A percentile compares a stretch with the other conserved stretches of the same genome.
These are phyloP conservation scores for Entophlyctis luteolus DNA, from an alignment of 192 early-diverging fungal genomes.

Conservation along the genomic window DNA sequence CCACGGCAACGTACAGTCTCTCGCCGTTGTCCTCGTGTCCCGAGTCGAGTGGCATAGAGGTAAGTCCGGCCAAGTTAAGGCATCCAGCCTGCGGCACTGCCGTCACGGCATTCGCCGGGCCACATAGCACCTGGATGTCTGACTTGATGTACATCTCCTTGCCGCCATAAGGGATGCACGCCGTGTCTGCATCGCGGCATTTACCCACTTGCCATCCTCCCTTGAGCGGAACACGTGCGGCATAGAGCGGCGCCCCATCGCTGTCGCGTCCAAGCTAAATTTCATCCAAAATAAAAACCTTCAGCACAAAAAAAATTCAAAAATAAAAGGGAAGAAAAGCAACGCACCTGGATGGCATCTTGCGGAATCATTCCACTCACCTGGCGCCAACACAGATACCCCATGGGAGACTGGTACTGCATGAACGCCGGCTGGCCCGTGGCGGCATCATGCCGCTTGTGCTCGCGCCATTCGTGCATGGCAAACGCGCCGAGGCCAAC, in stretches of 20 bases:
- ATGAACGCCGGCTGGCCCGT: background rate
- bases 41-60: constrained; percentile 47
- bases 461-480: constrained; percentile 32
- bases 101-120: constrained; percentile 50
- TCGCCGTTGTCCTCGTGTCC: constrained; percentile 56
- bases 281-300: background rate
- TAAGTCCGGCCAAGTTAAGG: constrained; percentile 38
- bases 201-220: constrained; percentile 42
- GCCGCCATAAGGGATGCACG: constrained; percentile 51
- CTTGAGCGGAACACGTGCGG: constrained; percentile 40
- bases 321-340: background rate
- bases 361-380: constrained; percentile 30
- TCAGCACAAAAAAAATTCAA: background rate
- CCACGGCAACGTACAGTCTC: constrained; percentile 53
- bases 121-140: constrained; percentile 58
- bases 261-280: constrained; percentile 45
- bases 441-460: constrained; percentile 12
- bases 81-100: constrained; percentile 48
- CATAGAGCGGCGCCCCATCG: constrained; percentile 60
- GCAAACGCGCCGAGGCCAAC: constrained; percentile 37
- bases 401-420: constrained; percentile 20
- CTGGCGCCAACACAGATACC: constrained; percentile 24
- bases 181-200: constrained; percentile 14
- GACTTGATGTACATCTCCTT: constrained; percentile 47
- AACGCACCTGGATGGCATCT: constrained; percentile 48